phyloP scores from a whole-genome alignment of 2,329 filamentous ascomycete genomes.

The Epichloe bromicola region DNA sequence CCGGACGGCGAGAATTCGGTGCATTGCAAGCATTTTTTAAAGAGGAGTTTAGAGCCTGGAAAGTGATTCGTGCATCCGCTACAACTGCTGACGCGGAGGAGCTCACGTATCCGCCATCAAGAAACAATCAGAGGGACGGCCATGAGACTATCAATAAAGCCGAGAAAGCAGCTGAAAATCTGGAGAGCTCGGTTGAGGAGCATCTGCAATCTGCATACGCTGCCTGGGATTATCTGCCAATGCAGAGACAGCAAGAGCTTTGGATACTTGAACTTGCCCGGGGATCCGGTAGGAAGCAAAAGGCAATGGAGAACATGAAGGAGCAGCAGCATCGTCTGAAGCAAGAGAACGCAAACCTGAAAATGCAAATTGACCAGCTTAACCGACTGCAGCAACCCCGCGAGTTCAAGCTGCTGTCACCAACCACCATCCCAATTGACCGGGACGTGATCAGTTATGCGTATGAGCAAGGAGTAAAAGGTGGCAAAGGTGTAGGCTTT shows the following conservation, averaged over 20 bases:
- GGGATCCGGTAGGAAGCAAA: constrained; percentile 43
- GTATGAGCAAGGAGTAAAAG: constrained; percentile 31
- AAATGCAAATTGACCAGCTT: constrained; percentile 44
- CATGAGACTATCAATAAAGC: constrained; percentile 34
- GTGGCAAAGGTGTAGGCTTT: constrained; percentile 29
- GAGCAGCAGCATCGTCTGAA: constrained; percentile 35
- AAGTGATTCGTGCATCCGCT: constrained; percentile 35
- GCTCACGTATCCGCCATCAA: constrained; percentile 32
- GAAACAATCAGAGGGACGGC: constrained; percentile 26
- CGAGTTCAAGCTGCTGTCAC: constrained; percentile 41
- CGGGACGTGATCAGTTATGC: constrained; percentile 33
- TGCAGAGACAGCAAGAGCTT: constrained; percentile 42
- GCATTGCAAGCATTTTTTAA: constrained; percentile 55
- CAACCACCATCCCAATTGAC: constrained; percentile 39
- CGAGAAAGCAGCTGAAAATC: constrained; percentile 38
- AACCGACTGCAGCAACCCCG: constrained; percentile 45
- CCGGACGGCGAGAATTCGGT: constrained; percentile 59
- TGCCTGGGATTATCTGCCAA: constrained; percentile 57
- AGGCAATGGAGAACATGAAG: constrained; percentile 38
- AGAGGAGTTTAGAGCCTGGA: constrained; percentile 56
- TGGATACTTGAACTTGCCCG: constrained; percentile 51
- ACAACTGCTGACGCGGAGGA: constrained; percentile 39
- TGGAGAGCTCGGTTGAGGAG: constrained; percentile 57
- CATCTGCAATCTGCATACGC: constrained; percentile 68
- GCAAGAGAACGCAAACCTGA: constrained; percentile 45